Conservation (phyloP, 441 rosid species). For the Populus trichocarpa region DNA sequence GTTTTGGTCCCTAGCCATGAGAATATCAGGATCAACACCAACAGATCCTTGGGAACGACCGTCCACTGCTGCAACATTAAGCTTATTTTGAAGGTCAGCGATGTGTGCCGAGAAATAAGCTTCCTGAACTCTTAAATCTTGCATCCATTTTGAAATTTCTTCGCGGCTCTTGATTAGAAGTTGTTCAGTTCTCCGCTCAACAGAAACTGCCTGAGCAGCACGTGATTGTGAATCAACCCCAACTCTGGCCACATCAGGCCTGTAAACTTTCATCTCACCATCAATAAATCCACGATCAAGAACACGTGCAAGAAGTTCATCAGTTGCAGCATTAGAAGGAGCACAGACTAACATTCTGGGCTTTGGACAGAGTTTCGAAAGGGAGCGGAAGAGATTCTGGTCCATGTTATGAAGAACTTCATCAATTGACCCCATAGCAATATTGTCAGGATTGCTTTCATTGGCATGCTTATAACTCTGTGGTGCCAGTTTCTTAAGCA, state of each 20-base stretch:
- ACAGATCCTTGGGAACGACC: constrained; percentile 94
- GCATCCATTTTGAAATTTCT: constrained; percentile 85
- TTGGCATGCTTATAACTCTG: constrained; percentile 86
- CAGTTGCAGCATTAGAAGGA: constrained; percentile 99
- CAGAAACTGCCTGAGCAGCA: constrained; percentile 99
- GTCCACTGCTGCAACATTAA: constrained; percentile 67
- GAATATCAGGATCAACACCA: constrained; percentile 94
- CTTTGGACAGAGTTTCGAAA: constrained; percentile 93
- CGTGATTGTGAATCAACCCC: constrained; percentile 97
- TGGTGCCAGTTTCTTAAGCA: constrained; percentile 98
- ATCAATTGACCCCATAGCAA: constrained; percentile 86
- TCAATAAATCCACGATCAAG: constrained; percentile 98
- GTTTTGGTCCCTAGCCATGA: constrained; percentile 86
- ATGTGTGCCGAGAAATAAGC: constrained; percentile 80
- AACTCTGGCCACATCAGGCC: constrained; percentile 98
- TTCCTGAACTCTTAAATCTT: constrained; percentile 70
- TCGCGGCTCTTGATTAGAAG: constrained; percentile 79
- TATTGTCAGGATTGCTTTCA: constrained; percentile 65
- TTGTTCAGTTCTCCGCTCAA: constrained; percentile 95
- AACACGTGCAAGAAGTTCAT: constrained; percentile 95
- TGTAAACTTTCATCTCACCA: constrained; percentile 98
- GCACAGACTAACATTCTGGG: constrained; percentile 99
- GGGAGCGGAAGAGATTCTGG: constrained; percentile 86
- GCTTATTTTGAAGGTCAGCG: constrained; percentile 72
- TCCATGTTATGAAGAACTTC: constrained; percentile 99